Evolutionary conservation across 805 yeast genomes (phyloP).

Genomic region (Yarrowia osloensis): DNA sequence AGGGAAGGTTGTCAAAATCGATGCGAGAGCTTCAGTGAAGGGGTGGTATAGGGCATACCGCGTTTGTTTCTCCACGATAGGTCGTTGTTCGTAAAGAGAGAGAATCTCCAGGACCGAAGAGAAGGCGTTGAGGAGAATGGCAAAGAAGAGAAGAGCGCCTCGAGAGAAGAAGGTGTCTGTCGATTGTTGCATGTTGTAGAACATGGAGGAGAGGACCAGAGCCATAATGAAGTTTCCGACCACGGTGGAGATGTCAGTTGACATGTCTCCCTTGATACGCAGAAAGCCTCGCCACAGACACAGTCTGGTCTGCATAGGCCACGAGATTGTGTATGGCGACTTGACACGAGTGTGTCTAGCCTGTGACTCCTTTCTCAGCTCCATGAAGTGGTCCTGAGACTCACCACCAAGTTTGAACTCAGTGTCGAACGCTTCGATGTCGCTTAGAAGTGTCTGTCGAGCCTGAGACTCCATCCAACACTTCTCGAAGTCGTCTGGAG

Average conservation of each 20-base stretch:
- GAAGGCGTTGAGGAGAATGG: slow-evolving; percentile 50
- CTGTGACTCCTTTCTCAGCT: slow-evolving; percentile 7
- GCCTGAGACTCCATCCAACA: slow-evolving; percentile 50
- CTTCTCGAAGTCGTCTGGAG: slow-evolving; percentile 3
- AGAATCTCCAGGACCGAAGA: slow-evolving; percentile 50
- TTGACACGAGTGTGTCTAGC: background rate
- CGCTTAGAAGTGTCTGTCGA: slow-evolving; percentile 44
- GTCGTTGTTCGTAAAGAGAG: slow-evolving; percentile 50
- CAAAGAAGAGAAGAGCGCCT: slow-evolving; percentile 65
- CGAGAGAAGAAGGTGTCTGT: slow-evolving; percentile 58
- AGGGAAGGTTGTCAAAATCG: slow-evolving; percentile 60
- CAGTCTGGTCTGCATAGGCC: background rate
- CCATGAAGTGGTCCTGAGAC: background rate
- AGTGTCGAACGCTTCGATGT: background rate
- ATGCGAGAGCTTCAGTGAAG: slow-evolving; percentile 64
- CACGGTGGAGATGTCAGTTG: slow-evolving; percentile 49
- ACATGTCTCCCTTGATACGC: slow-evolving; percentile 54
- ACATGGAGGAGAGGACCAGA: slow-evolving; percentile 59
- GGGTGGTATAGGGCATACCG: slow-evolving; percentile 61
- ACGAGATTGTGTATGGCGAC: background rate
- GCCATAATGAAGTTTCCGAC: slow-evolving; percentile 53
- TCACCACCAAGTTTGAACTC: background rate
- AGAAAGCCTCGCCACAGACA: slow-evolving; percentile 52
- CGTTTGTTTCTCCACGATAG: slow-evolving; percentile 60
- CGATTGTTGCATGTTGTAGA: slow-evolving; percentile 50